Percentiles rank a stretch among this genome's conserved stretches.
Evolutionary conservation across 2,329 filamentous ascomycete species (phyloP).

Genomic region (Ophiostoma ulmi): DNA sequence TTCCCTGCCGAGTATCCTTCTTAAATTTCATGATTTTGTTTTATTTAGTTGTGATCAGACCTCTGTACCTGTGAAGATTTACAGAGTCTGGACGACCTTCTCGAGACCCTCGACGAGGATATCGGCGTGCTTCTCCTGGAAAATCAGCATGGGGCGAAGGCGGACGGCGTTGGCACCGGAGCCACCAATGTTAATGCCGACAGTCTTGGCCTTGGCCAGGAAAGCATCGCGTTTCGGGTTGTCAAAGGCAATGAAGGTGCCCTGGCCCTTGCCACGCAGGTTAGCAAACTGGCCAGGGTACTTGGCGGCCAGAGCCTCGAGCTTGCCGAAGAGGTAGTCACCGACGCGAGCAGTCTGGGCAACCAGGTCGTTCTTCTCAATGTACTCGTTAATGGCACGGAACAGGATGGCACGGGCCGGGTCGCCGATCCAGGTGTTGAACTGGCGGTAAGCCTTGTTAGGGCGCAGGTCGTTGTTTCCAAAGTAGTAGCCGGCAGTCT

Average conservation of each 20-base stretch:
- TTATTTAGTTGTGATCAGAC: neutral
- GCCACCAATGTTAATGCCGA: slow-evolving; percentile 84
- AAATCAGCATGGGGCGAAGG: slow-evolving; percentile 83
- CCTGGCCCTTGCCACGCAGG: slow-evolving; percentile 79
- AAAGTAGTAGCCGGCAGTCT: slow-evolving; percentile 90
- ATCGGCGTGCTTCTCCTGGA: slow-evolving; percentile 87
- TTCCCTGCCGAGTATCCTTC: neutral
- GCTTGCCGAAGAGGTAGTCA: slow-evolving; percentile 67
- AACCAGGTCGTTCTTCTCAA: slow-evolving; percentile 69
- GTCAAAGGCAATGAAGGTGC: slow-evolving; percentile 92
- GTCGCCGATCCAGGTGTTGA: slow-evolving; percentile 98
- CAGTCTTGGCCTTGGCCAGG: slow-evolving; percentile 68
- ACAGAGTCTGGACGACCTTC: slow-evolving; percentile 56
- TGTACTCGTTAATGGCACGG: slow-evolving; percentile 77
- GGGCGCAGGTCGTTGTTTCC: slow-evolving; percentile 72
- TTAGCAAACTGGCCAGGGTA: slow-evolving; percentile 77
- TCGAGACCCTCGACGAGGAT: slow-evolving; percentile 74
- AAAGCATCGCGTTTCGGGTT: slow-evolving; percentile 74
- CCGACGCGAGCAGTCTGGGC: slow-evolving; percentile 71
- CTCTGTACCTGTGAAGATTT: neutral
- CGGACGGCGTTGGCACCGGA: slow-evolving; percentile 70
- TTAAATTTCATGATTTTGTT: neutral
- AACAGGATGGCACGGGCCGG: slow-evolving; percentile 79
- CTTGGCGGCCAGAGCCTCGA: slow-evolving; percentile 61
- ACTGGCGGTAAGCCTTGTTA: slow-evolving; percentile 92